Percentiles rank a stretch among this genome's conserved stretches.
Conservation (phyloP, 2,329 filamentous ascomycete genomes). For the Akanthomyces uredinophilus region DNA sequence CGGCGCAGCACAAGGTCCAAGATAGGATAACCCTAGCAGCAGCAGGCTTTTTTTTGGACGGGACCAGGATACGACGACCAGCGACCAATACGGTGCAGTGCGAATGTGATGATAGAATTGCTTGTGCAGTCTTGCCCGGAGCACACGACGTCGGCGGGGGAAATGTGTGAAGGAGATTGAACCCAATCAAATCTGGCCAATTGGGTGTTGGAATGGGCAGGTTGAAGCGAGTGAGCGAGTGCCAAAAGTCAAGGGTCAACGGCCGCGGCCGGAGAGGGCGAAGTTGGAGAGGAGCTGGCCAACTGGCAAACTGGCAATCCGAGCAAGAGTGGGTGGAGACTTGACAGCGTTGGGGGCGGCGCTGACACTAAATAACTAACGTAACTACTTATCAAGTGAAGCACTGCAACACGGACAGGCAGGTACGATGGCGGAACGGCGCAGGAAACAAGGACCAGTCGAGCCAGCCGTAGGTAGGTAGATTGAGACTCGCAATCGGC, state of each 20-base stretch:
- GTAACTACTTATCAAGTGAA: too few relatives aligned
- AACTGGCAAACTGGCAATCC: not conserved
- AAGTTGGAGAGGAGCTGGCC: not conserved
- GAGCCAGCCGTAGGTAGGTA: not conserved
- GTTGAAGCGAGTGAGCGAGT: not conserved
- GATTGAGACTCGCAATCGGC: not conserved
- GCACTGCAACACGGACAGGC: too few relatives aligned
- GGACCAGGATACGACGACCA: not conserved
- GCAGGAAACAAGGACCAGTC: not conserved
- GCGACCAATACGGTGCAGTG: conserved; percentile 1
- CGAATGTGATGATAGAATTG: not conserved
- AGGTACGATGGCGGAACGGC: not conserved
- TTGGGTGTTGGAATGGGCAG: not conserved
- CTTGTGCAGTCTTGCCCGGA: not conserved
- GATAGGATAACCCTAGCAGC: not conserved
- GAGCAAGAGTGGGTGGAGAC: not conserved
- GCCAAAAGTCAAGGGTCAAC: not conserved
- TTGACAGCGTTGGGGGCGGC: not conserved
- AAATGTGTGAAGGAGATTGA: not conserved
- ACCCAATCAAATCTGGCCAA: not conserved
- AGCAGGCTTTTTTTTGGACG: not conserved
- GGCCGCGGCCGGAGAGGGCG: not conserved
- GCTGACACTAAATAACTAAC: too few relatives aligned
- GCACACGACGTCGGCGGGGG: not conserved
- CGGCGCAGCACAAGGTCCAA: conserved; percentile 5